Conservation (phyloP, 495 filamentous ascomycete species). For the Pseudomonodictys pantanalensis region DNA sequence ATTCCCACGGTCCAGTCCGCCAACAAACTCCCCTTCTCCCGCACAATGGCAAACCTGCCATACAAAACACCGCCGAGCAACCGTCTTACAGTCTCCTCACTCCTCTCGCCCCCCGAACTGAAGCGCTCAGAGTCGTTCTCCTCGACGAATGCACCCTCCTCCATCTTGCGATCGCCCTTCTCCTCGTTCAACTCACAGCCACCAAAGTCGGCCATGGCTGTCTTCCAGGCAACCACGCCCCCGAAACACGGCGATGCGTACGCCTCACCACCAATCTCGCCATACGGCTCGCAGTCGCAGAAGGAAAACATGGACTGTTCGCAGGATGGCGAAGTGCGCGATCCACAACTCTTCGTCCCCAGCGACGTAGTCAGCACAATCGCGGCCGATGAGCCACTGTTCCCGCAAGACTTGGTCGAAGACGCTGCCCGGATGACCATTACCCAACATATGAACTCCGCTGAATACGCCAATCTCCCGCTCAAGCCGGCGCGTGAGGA, state of each 20-base stretch:
- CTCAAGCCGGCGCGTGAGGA: conserved; percentile 32
- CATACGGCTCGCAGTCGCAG: conserved; percentile 30
- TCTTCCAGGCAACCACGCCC: conserved; percentile 11
- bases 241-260: conserved; percentile 25
- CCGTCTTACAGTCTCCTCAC: conserved; percentile 24
- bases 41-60: conserved; percentile 26
- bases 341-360: conserved; percentile 31
- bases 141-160: conserved; percentile 23
- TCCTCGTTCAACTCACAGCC: conserved; percentile 32
- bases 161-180: conserved; percentile 27
- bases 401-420: conserved; percentile 24
- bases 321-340: conserved; percentile 14
- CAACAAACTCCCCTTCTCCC: conserved; percentile 11
- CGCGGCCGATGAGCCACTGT: conserved; percentile 26
- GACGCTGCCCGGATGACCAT: conserved; percentile 13
- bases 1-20: background rate
- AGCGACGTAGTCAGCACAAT: conserved; percentile 18
- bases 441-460: conserved; percentile 29
- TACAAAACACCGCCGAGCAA: conserved; percentile 27
- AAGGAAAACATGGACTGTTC: conserved; percentile 32
- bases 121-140: conserved; percentile 31
- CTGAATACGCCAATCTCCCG: conserved; percentile 11
- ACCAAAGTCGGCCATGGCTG: conserved; percentile 6
- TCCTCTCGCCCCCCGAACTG: conserved; percentile 35
- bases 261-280: conserved; percentile 34